Evolutionary conservation across 2,329 filamentous ascomycete genomes (phyloP).

Genomic region (Nemania sp.): DNA sequence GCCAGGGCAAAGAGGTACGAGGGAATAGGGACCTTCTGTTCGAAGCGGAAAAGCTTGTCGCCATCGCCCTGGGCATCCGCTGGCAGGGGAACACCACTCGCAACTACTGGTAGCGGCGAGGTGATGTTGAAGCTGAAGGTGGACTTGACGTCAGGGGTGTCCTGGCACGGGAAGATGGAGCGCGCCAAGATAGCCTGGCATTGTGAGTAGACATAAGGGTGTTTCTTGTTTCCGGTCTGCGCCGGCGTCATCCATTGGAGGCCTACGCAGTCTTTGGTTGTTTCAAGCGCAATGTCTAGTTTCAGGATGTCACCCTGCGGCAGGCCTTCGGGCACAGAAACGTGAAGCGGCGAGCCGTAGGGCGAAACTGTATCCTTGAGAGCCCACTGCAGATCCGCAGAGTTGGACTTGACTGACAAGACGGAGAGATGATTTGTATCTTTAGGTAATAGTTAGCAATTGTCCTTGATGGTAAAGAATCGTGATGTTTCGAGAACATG

Average conservation of each 20-base stretch:
- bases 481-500: background rate
- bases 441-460: slow-evolving; percentile 17
- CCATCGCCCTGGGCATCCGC: slow-evolving; percentile 60
- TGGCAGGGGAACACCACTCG: slow-evolving; percentile 78
- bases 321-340: slow-evolving; percentile 68
- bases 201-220: slow-evolving; percentile 98
- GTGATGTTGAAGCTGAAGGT: slow-evolving; percentile 90
- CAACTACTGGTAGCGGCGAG: slow-evolving; percentile 89
- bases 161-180: slow-evolving; percentile 95
- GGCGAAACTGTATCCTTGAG: slow-evolving; percentile 77
- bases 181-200: slow-evolving; percentile 96
- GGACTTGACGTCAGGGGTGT: slow-evolving; percentile 97
- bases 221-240: slow-evolving; percentile 94
- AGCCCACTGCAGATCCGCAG: slow-evolving; percentile 73
- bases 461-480: background rate
- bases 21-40: slow-evolving; percentile 92
- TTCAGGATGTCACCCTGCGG: slow-evolving; percentile 65
- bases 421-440: slow-evolving; percentile 90
- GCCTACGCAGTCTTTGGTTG: slow-evolving; percentile 89
- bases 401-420: slow-evolving; percentile 76
- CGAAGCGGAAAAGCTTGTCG: slow-evolving; percentile 81
- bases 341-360: slow-evolving; percentile 77
- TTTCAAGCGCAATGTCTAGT: slow-evolving; percentile 77
- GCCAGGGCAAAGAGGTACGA: slow-evolving; percentile 96
- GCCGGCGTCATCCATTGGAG: slow-evolving; percentile 94